Conservation (phyloP, 2,329 filamentous ascomycete species). For the Chaetomium sp. region DNA sequence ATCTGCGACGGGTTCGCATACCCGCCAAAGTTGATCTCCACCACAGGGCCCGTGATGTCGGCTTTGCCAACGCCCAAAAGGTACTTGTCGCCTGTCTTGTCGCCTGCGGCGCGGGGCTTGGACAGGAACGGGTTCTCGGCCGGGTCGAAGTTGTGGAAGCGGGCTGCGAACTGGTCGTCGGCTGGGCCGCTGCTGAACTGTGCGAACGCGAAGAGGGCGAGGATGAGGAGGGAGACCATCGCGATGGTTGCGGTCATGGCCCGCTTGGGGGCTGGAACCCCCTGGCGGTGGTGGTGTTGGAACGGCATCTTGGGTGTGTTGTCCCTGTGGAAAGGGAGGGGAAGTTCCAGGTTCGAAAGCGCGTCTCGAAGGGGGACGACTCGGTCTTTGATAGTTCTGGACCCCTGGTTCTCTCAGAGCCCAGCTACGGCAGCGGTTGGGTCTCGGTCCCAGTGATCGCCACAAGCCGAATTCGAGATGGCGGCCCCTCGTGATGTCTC, state of each 20-base stretch:
- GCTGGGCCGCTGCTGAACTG: conserved; percentile 14
- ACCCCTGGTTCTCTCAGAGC: no score
- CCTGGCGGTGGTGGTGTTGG: conserved; percentile 2
- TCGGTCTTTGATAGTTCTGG: no score
- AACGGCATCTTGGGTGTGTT: conserved; percentile 8
- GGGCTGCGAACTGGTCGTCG: conserved; percentile 11
- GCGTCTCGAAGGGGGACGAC: no score
- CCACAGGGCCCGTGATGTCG: conserved; percentile 63
- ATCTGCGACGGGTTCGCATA: conserved; percentile 74
- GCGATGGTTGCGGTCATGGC: conserved; percentile 21
- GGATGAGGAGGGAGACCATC: conserved; percentile 30
- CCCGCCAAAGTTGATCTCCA: conserved; percentile 85
- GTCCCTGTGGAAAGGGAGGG: not conserved
- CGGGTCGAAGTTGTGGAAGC: conserved; percentile 19
- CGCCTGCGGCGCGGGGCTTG: conserved; percentile 14
- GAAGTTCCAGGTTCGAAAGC: not conserved
- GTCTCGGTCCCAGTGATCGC: not conserved
- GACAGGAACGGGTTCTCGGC: conserved; percentile 9
- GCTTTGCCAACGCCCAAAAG: conserved; percentile 48
- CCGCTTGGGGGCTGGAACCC: conserved; percentile 4
- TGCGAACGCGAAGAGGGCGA: conserved; percentile 29
- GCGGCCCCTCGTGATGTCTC: not conserved
- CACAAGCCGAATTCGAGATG: not conserved
- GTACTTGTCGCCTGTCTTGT: conserved; percentile 35
- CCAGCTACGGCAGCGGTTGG: no score